Conservation (phyloP, 768 basidiomycete genomes). For the Steccherinum ochraceum region DNA sequence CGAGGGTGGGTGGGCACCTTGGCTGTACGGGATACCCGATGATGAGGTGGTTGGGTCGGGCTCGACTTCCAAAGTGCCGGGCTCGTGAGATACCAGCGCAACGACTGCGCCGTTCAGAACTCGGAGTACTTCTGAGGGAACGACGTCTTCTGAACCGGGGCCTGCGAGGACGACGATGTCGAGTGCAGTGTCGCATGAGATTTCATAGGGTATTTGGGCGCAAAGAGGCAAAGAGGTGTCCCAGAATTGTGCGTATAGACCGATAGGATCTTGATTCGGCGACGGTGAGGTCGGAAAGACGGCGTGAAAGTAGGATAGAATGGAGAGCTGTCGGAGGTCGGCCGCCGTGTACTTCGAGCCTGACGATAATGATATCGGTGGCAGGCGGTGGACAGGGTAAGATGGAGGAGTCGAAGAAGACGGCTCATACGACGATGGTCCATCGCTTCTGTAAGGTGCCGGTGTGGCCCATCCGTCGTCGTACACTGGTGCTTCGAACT, state of each 20-base stretch:
- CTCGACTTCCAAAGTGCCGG: slow-evolving; percentile 31
- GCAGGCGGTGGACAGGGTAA: background rate
- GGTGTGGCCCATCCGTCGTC: slow-evolving; percentile 8
- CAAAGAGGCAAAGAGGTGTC: slow-evolving; percentile 62
- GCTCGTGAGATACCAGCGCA: slow-evolving; percentile 56
- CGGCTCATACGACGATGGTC: background rate
- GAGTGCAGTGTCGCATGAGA: slow-evolving; percentile 51
- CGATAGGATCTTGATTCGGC: slow-evolving; percentile 12
- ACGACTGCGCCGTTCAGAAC: slow-evolving; percentile 82
- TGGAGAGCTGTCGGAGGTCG: slow-evolving; percentile 64
- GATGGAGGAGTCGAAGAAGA: slow-evolving; percentile 30
- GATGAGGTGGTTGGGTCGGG: slow-evolving; percentile 1
- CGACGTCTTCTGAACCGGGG: slow-evolving; percentile 74
- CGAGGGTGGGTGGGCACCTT: slow-evolving; percentile 45
- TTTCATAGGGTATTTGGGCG: slow-evolving; percentile 64
- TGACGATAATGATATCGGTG: background rate
- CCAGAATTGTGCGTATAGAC: slow-evolving; percentile 47
- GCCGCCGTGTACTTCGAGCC: slow-evolving; percentile 38
- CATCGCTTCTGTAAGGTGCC: background rate
- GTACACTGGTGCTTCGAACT: slow-evolving; percentile 25
- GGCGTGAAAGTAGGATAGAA: slow-evolving; percentile 76
- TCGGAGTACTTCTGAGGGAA: slow-evolving; percentile 55
- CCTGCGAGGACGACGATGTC: slow-evolving; percentile 65
- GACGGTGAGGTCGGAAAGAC: slow-evolving; percentile 26
- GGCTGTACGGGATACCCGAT: slow-evolving; percentile 48